Evolutionary conservation across 495 filamentous ascomycete genomes (phyloP).

Genomic region (Venustampulla echinocandica): DNA sequence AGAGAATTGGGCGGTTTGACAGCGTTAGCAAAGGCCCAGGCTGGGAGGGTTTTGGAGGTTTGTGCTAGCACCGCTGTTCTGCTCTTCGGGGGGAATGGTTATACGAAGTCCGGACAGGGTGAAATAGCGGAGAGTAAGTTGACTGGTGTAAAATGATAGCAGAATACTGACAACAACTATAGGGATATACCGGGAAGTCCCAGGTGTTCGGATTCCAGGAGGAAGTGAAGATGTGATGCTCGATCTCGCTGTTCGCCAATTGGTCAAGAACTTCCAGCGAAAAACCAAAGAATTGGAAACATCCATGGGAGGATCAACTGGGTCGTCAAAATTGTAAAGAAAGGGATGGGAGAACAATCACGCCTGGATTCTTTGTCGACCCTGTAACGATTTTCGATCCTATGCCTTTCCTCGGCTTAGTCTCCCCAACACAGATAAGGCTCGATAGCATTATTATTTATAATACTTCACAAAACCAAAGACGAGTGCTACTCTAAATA

Average conservation of each 20-base stretch:
- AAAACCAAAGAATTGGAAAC: conserved; percentile 52
- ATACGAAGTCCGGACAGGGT: conserved; percentile 57
- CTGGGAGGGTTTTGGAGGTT: conserved; percentile 59
- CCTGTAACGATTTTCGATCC: too few species aligned
- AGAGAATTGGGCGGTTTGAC: conserved; percentile 59
- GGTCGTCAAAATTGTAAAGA: conserved; percentile 13
- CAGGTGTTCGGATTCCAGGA: conserved; percentile 54
- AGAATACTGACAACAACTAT: conserved; percentile 2
- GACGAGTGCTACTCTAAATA: too few species aligned
- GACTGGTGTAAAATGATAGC: not conserved
- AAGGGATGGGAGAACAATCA: too few species aligned
- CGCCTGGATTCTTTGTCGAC: too few species aligned
- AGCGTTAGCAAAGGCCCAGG: conserved; percentile 61
- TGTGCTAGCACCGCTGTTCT: conserved; percentile 59
- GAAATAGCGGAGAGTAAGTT: conserved; percentile 58
- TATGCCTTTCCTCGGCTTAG: too few species aligned
- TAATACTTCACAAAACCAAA: too few species aligned
- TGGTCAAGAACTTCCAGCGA: conserved; percentile 61
- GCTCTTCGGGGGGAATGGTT: conserved; percentile 67
- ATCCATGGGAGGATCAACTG: conserved; percentile 3
- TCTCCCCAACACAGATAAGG: too few species aligned
- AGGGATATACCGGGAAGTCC: conserved; percentile 60
- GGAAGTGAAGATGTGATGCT: conserved; percentile 70
- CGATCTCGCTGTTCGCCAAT: conserved; percentile 59
- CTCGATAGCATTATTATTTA: too few species aligned